Percentiles rank a stretch among this genome's conserved stretches.
Conservation (phyloP, 2,329 filamentous ascomycete species). For the Geoglossum cookeanum region DNA sequence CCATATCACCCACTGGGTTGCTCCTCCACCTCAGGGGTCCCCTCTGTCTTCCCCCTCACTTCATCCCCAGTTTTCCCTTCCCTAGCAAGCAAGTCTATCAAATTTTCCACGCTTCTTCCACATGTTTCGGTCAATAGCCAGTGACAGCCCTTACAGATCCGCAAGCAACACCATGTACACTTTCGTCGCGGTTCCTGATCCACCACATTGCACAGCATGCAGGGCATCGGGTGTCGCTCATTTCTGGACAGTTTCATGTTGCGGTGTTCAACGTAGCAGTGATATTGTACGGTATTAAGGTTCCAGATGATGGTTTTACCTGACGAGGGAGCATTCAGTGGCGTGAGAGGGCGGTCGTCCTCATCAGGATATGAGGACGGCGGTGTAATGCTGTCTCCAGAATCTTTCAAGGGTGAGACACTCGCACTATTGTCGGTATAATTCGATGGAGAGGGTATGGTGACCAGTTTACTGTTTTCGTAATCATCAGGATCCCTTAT, state of each 20-base stretch:
- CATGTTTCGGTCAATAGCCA: not conserved
- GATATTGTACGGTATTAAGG: not conserved
- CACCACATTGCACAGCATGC: constrained; percentile 1
- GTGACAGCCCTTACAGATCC: constrained; percentile 2
- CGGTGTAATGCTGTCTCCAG: not conserved
- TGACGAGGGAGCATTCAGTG: not conserved
- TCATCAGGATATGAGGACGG: not conserved
- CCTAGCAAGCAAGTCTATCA: not conserved
- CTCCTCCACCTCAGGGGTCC: not conserved
- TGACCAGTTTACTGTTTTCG: not conserved
- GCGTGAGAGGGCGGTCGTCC: not conserved
- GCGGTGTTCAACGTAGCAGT: not conserved
- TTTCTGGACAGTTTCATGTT: not conserved
- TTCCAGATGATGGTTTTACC: not conserved
- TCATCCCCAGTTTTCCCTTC: not conserved
- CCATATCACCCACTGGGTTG: not conserved
- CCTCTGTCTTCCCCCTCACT: not conserved
- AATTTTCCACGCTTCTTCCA: not conserved
- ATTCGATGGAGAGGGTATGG: not conserved
- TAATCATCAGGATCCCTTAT: not conserved
- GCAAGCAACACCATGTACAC: constrained; percentile 3
- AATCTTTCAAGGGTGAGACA: not conserved
- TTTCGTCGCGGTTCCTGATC: not conserved
- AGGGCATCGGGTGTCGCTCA: not conserved
- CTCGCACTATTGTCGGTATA: not conserved